Conservation (phyloP, 2,329 filamentous ascomycete species). For the Botrytis galanthina region DNA sequence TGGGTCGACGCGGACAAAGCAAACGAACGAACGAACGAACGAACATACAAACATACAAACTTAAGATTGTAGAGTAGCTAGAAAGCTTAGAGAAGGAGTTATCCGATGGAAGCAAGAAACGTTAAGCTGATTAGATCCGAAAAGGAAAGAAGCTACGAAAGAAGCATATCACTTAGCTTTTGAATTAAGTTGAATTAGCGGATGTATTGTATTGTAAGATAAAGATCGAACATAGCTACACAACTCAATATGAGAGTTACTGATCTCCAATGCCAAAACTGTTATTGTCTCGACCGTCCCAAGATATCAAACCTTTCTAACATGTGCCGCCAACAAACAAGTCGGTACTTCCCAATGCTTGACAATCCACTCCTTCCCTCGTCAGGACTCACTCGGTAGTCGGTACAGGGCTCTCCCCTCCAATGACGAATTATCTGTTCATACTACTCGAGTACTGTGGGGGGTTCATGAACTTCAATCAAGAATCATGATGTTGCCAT, state of each 20-base stretch:
- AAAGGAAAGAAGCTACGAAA: background rate
- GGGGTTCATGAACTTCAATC: background rate
- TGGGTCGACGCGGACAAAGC: constrained; percentile 6
- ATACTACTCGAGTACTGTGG: background rate
- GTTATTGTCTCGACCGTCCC: background rate
- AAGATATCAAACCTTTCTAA: background rate
- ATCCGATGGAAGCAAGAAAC: background rate
- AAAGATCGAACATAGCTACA: background rate
- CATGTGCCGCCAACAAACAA: background rate
- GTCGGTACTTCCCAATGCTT: background rate
- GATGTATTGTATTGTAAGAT: background rate
- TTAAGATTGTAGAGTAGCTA: background rate
- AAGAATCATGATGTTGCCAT: background rate
- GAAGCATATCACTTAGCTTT: constrained; percentile 4
- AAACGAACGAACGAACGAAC: background rate
- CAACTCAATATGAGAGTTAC: background rate
- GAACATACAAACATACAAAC: background rate
- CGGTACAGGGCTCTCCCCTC: background rate
- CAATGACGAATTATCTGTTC: background rate
- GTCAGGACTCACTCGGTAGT: background rate
- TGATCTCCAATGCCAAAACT: background rate
- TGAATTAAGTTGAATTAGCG: background rate
- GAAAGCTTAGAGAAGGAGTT: background rate
- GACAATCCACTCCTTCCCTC: background rate
- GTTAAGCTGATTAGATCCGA: too few species aligned